Evolutionary conservation across 108 stramenopile genomes (phyloP), one percentile per base, ranked within the genome.

Genomic region (Schizochytrium sp.): DNA sequence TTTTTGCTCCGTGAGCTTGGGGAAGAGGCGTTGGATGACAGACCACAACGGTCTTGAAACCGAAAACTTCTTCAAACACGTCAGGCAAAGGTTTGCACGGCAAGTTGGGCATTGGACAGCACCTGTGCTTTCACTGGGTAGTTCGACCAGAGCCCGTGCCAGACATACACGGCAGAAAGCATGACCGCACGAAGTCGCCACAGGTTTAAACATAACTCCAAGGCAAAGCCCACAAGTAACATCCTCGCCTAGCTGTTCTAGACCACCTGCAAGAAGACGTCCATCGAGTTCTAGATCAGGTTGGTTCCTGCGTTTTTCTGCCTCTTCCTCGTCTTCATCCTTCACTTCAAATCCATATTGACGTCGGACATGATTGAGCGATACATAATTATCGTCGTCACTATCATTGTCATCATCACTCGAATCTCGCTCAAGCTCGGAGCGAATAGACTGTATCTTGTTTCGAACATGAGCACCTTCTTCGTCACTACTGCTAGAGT

Each of bases 101-200:
- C 64, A 69, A 15, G 40, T 69, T 44, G 64, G 64, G 64, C 64
- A 69, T 8, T 44, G 42, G 19, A 69, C 64, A 0, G 44, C 42
- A 44, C 64, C 64, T 8, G 64, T 69, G 8, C 44, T 69, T 38
- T 38, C 12, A 69, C 15, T 69, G 3, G 40, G 40, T 7, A 69
- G 76, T n/a, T 83, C 50, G 50, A 83, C 28, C 47, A 83, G 47
- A n/a, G 76, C 40, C 15, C 53, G 76, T 1, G 47, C 76, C 38
- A 83, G 76, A 42, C 76, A 83, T n/a, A 50, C 1, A 38, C 76
- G 47, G 76, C 76, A 83, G 40, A 83, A 83, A 10, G 76, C 47
- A 53, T 83, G 76, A 38, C 76, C 76, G 47, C 76, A 83, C 28
- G 76, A 40, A 5, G 53, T 55, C 50, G 50, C n/a, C 15, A 83